These are phyloP conservation scores for Hylodesmum podocarpum DNA, from an alignment of 306 rosid genomes.

Conservation along the genomic window DNA sequence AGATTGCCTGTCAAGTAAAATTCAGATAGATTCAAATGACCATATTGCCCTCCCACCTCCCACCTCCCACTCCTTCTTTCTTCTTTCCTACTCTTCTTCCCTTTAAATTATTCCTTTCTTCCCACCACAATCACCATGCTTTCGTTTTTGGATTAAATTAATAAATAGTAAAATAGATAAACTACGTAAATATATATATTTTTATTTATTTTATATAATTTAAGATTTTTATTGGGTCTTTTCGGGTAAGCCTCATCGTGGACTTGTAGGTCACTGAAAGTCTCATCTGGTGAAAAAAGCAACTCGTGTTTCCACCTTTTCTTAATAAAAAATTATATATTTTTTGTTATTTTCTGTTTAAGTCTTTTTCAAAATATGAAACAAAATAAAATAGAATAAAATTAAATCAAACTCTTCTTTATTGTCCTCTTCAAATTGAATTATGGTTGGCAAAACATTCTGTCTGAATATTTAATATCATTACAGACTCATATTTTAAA, in stretches of 20 bases:
- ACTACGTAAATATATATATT: not conserved
- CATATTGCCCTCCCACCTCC: not conserved
- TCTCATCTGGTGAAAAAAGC: not conserved
- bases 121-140: not conserved
- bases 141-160: not conserved
- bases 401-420: too few relatives aligned
- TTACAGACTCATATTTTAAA: too few relatives aligned
- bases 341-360: too few relatives aligned
- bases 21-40: not conserved
- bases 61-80: not conserved
- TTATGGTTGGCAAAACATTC: too few relatives aligned
- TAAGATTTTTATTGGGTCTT: not conserved
- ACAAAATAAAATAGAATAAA: too few relatives aligned
- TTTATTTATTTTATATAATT: not conserved
- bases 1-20: constrained; percentile 20
- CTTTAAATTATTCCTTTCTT: not conserved
- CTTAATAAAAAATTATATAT: not conserved
- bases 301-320: not conserved
- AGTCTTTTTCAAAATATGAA: too few relatives aligned
- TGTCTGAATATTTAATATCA: too few relatives aligned
- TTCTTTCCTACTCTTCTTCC: not conserved
- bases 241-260: not conserved
- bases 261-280: not conserved
- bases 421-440: too few relatives aligned
- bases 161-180: not conserved